These are phyloP conservation scores for Leishmania tropica DNA, from an alignment of 208 protist genomes.

Conservation along the genomic window DNA sequence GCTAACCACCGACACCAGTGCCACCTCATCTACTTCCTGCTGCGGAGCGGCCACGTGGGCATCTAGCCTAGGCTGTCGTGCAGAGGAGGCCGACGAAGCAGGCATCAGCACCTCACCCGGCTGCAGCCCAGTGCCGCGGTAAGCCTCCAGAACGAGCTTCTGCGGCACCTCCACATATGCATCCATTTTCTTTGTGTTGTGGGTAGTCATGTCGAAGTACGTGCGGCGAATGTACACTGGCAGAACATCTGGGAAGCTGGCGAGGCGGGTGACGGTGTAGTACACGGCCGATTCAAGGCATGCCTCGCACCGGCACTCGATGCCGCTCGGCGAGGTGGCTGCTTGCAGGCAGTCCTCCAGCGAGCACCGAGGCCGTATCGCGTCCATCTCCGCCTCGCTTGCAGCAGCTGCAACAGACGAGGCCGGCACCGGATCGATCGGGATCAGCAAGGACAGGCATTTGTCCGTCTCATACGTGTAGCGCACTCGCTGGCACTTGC, in stretches of 20 bases:
- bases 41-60: not conserved
- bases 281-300: slow-evolving; percentile 57
- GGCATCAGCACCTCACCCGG: slow-evolving; percentile 69
- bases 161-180: slow-evolving; percentile 87
- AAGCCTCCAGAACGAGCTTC: slow-evolving; percentile 55
- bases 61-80: slow-evolving; percentile 3
- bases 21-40: slow-evolving; percentile 66
- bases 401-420: slow-evolving; percentile 39
- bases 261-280: slow-evolving; percentile 53
- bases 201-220: slow-evolving; percentile 75
- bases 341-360: slow-evolving; percentile 71
- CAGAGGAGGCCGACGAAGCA: not conserved
- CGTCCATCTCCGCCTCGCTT: slow-evolving; percentile 53
- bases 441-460: slow-evolving; percentile 89
- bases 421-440: slow-evolving; percentile 54
- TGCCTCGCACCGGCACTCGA: slow-evolving; percentile 78
- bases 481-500: slow-evolving; percentile 76
- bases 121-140: slow-evolving; percentile 65
- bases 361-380: slow-evolving; percentile 48
- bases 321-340: slow-evolving; percentile 27
- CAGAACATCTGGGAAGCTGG: slow-evolving; percentile 90
- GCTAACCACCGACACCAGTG: slow-evolving; percentile 76
- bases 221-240: slow-evolving; percentile 76
- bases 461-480: slow-evolving; percentile 88
- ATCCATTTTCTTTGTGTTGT: slow-evolving; percentile 86